Conservation (phyloP, 768 basidiomycete species). For the Leccinellum rugosiceps region DNA sequence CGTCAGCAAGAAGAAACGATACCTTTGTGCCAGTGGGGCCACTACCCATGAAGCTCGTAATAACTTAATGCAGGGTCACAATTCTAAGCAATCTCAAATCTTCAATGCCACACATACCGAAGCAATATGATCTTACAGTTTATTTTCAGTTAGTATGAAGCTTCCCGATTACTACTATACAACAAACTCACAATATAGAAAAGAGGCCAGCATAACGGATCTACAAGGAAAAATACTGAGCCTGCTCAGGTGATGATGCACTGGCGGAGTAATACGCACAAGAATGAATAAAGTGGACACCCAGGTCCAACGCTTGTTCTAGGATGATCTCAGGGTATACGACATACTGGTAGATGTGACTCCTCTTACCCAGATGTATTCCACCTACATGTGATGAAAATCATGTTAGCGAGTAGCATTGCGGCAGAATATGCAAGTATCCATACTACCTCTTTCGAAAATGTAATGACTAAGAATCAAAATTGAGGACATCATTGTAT, state of each 20-base stretch:
- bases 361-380: constrained; percentile 6
- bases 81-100: neutral
- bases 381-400: neutral
- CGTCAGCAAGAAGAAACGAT: neutral
- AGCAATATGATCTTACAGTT: neutral
- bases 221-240: neutral
- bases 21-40: neutral
- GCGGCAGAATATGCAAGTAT: too few relatives aligned
- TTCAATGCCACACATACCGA: neutral
- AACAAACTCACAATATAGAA: neutral
- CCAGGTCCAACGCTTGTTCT: neutral
- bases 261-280: too few relatives aligned
- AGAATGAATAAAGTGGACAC: neutral
- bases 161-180: neutral
- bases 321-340: neutral
- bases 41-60: neutral
- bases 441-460: neutral
- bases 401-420: neutral
- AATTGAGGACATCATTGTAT: neutral
- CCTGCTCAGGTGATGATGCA: neutral
- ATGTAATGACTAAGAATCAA: neutral
- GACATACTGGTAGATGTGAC: neutral
- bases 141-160: neutral
- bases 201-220: neutral
- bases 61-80: neutral